Evolutionary conservation across 306 rosid species (phyloP).

Genomic region (Castanospermum australe): DNA sequence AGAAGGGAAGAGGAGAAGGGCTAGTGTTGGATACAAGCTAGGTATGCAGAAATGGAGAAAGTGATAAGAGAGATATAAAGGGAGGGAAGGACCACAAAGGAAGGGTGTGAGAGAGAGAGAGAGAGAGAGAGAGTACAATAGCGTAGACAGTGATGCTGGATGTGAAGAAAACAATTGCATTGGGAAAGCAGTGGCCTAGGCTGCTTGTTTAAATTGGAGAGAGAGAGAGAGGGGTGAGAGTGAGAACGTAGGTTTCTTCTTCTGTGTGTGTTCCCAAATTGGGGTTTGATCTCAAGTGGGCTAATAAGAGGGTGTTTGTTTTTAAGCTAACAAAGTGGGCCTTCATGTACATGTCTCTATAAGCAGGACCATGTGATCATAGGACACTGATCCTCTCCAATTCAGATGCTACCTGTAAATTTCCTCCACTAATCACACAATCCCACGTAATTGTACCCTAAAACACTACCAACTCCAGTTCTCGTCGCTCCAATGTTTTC

Average conservation of each 20-base stretch:
- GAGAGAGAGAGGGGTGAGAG: conserved; percentile 3
- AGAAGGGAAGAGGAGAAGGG: neutral
- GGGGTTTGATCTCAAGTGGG: conserved; percentile 81
- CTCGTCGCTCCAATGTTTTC: conserved; percentile 42
- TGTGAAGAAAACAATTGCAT: conserved; percentile 72
- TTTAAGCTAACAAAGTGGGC: conserved; percentile 84
- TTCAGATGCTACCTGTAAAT: neutral
- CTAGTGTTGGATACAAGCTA: conserved; percentile 30
- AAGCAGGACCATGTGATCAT: conserved; percentile 80
- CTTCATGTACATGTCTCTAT: conserved; percentile 70
- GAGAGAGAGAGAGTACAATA: conserved; percentile 46
- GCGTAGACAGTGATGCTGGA: conserved; percentile 68
- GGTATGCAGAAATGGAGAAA: conserved; percentile 51
- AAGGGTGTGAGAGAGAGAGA: conserved; percentile 16
- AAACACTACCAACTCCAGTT: conserved; percentile 17
- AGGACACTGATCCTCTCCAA: conserved; percentile 38
- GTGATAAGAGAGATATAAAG: conserved; percentile 74
- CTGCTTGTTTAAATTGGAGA: conserved; percentile 31
- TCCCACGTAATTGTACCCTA: conserved; percentile 37
- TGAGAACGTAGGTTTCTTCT: conserved; percentile 31
- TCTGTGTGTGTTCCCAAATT: conserved; percentile 68
- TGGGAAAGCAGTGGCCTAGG: conserved; percentile 63
- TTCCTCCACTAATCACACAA: conserved; percentile 30
- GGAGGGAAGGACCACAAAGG: conserved; percentile 62
- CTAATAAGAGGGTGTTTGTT: conserved; percentile 59